These are phyloP conservation scores for Ophiostoma perfectum DNA, from an alignment of 2,329 filamentous ascomycete species.

Conservation along the genomic window DNA sequence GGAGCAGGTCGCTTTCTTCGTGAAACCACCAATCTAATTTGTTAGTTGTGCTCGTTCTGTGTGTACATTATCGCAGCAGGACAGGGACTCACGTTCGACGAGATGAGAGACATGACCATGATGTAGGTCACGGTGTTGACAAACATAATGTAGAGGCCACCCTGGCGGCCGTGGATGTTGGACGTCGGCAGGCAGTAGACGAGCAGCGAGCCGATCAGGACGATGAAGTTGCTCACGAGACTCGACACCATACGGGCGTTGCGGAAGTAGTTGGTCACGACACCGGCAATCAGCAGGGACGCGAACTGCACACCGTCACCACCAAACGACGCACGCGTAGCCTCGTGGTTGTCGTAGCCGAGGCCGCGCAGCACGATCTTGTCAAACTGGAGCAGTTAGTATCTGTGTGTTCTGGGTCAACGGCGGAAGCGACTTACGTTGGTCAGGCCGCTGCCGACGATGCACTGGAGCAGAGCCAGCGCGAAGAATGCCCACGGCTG, in stretches of 20 bases:
- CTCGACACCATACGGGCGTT: conserved; percentile 37
- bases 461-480: conserved; percentile 31
- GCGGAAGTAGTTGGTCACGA: conserved; percentile 38
- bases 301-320: conserved; percentile 26
- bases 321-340: conserved; percentile 19
- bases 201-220: background rate
- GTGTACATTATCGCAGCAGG: background rate
- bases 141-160: conserved; percentile 47
- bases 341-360: conserved; percentile 50
- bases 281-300: conserved; percentile 31
- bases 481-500: conserved; percentile 33
- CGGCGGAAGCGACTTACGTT: conserved; percentile 9
- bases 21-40: conserved; percentile 55
- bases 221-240: background rate
- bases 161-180: conserved; percentile 45
- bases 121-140: conserved; percentile 53
- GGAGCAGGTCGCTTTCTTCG: conserved; percentile 62
- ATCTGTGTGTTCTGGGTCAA: background rate
- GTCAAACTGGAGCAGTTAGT: conserved; percentile 36
- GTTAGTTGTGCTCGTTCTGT: background rate
- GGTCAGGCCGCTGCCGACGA: conserved; percentile 32
- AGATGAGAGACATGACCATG: conserved; percentile 55
- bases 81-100: conserved; percentile 42
- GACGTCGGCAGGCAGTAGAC: conserved; percentile 44
- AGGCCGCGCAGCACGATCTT: conserved; percentile 49